Evolutionary conservation across 2,329 filamentous ascomycete species (phyloP).

Genomic region (Trichoderma endophyticum): DNA sequence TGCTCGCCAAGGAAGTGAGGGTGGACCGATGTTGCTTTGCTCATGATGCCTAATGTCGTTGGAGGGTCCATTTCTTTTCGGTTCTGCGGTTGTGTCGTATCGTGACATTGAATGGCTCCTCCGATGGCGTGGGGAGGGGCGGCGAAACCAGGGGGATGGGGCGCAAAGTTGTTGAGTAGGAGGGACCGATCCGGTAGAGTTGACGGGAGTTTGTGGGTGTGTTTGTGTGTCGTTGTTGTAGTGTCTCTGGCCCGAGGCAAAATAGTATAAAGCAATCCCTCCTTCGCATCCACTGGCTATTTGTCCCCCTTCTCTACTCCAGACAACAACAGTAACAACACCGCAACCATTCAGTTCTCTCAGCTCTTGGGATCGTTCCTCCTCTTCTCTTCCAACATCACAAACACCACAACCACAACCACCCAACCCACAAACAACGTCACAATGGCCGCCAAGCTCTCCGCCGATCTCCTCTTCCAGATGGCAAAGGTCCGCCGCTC

Average conservation of each 20-base stretch:
- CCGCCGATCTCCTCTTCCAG: slow-evolving; percentile 55
- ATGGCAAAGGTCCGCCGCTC: slow-evolving; percentile 66
- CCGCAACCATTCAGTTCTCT: slow-evolving; percentile 12
- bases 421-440: slow-evolving; percentile 26
- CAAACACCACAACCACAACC: slow-evolving; percentile 6
- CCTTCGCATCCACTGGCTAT: neutral
- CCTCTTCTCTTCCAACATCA: slow-evolving; percentile 2
- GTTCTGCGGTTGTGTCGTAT: neutral
- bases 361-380: slow-evolving; percentile 12
- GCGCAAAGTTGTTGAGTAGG: neutral
- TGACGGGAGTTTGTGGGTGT: neutral
- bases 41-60: slow-evolving; percentile 7
- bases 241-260: neutral
- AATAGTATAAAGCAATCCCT: slow-evolving; percentile 3
- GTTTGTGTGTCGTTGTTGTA: neutral
- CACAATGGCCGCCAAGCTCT: slow-evolving; percentile 44
- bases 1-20: neutral
- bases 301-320: neutral
- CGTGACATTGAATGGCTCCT: neutral
- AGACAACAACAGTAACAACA: neutral
- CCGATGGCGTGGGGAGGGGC: neutral
- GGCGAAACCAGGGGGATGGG: neutral
- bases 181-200: neutral
- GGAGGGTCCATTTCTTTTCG: neutral
- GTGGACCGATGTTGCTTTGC: neutral